Conservation (phyloP, 139 green algal genomes). For the Desmodesmus armatus region DNA sequence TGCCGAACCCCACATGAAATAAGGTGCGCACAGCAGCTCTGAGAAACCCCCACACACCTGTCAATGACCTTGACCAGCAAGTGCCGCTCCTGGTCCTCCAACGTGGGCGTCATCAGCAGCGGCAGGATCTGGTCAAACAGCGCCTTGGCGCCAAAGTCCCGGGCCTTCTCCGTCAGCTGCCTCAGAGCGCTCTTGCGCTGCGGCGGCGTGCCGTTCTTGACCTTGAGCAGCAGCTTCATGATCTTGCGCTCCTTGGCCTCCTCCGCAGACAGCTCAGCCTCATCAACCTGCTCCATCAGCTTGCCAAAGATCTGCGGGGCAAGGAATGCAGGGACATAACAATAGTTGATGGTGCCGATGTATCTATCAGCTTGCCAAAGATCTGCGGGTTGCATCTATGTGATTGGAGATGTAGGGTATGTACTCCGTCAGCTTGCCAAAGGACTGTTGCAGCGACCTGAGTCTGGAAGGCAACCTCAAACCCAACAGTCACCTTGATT, state of each 20-base stretch:
- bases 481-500: too few species aligned
- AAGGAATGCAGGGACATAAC: not conserved
- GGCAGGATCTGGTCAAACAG: slow-evolving; percentile 99
- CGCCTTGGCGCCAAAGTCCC: slow-evolving; percentile 94
- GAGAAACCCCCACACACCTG: too few species aligned
- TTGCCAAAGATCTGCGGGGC: slow-evolving; percentile 91
- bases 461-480: too few species aligned
- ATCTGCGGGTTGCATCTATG: too few species aligned
- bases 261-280: slow-evolving; percentile 90
- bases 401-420: too few species aligned
- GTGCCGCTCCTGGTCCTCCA: slow-evolving; percentile 99
- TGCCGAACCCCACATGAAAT: too few species aligned
- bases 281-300: slow-evolving; percentile 92
- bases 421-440: too few species aligned
- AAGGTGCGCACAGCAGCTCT: too few species aligned
- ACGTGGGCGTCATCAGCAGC: slow-evolving; percentile 97
- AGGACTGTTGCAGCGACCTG: too few species aligned
- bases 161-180: slow-evolving; percentile 98
- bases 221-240: slow-evolving; percentile 99
- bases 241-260: slow-evolving; percentile 98
- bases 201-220: slow-evolving; percentile 99
- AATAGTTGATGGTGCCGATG: too few species aligned
- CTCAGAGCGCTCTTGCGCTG: slow-evolving; percentile 96
- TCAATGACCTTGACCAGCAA: slow-evolving; percentile 76
- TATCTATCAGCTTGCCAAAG: too few species aligned